Base-by-base conservation (phyloP, 305 asterid genomes). In the Fraxinus paxiana region DNA sequence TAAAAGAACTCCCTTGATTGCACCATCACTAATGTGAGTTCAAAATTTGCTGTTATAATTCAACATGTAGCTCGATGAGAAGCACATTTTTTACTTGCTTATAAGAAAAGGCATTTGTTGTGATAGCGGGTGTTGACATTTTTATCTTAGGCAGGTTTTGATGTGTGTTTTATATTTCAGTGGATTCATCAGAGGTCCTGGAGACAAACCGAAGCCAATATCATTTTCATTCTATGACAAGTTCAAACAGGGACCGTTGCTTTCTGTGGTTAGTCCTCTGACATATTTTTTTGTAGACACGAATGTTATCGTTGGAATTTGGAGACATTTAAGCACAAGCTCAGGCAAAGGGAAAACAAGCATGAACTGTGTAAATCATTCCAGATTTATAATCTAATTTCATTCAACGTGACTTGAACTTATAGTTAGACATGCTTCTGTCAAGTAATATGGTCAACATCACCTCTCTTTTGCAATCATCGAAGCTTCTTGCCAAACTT, bases 101-200 rank as follows among this genome's bases (percentile, higher is more conserved):
- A 6, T 20, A 46, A 73, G 38, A 28, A 13, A 69, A 28, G 37
- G 74, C 9, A 30, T 69, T 13, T 31, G 22, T 13, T 28, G 73
- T n/a, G 12, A 34, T 69, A 34, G 26, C 70, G 75, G 75, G 59
- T 73, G 76, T 80, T 30, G 75, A 69, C 37, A 26, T 13, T 76
- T 80, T 46, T 70, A 56, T 75, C 38, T 20, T 46, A 67, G 76
- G 24, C 84, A 69, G 37, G 22, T 81, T 61, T 74, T 76, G 17
- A 69, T 79, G 48, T 80, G 61, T 63, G 73, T 84, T 61, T 87
- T 59, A 78, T 20, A 41, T 73, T 84, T 13, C 89, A 95, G 98
- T 87, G 99, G 99, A 61, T 96, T 96, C 90, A 90, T 96, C 80
- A 87, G 98, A 86, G 99, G 99, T 71, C 98, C 98, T 77, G 97